Conservation (phyloP, 1,284 basidiomycete species). For the Pholiota adiposa region DNA sequence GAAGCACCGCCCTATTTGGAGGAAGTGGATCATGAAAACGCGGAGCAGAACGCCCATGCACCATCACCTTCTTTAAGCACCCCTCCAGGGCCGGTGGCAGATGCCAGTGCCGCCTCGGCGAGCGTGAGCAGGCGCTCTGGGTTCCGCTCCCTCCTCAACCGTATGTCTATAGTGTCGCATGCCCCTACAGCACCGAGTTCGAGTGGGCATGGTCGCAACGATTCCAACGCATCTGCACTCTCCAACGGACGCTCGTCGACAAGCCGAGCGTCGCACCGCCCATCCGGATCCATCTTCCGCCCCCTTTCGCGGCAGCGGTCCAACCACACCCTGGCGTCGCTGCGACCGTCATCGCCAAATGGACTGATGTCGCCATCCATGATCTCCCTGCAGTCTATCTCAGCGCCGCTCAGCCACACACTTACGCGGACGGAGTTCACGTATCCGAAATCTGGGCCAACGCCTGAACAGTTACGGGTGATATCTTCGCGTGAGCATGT, state of each 20-base stretch:
- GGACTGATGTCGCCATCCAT: conserved; percentile 48
- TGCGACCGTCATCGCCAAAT: conserved; percentile 7
- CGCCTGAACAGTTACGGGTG: conserved; percentile 55
- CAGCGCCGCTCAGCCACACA: conserved; percentile 55
- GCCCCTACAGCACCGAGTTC: not conserved
- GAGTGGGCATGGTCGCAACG: conserved; percentile 27
- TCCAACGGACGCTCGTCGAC: conserved; percentile 33
- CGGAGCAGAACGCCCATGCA: not conserved
- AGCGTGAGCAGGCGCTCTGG: conserved; percentile 36
- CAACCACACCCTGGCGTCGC: conserved; percentile 32
- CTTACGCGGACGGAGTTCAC: conserved; percentile 52
- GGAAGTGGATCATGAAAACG: conserved; percentile 38
- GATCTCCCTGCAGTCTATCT: conserved; percentile 56
- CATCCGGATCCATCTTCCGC: conserved; percentile 39
- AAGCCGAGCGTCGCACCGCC: conserved; percentile 27
- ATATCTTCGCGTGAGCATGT: conserved; percentile 52
- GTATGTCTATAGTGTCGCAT: conserved; percentile 33
- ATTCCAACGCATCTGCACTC: conserved; percentile 31
- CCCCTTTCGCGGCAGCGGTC: conserved; percentile 46
- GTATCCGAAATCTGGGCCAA: conserved; percentile 53
- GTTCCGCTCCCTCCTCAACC: conserved; percentile 39
- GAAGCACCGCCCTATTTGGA: conserved; percentile 71
- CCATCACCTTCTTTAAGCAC: conserved; percentile 1
- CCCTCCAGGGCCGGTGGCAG: conserved; percentile 3
- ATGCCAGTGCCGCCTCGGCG: conserved; percentile 1